phyloP scores from a whole-genome alignment of 1,139 yeast genomes.

The Komagataea norvegica region DNA sequence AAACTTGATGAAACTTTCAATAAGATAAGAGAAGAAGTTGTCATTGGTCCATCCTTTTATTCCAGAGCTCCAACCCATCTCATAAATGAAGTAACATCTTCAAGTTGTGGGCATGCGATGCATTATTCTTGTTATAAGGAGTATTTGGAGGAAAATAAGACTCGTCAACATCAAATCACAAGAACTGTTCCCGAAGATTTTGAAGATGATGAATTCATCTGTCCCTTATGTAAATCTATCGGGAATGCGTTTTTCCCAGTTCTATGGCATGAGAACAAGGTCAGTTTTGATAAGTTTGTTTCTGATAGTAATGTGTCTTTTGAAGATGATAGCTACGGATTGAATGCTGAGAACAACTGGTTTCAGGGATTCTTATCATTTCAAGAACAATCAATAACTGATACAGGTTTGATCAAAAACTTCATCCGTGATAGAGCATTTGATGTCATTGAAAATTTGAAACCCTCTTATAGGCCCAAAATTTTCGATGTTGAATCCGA shows the following conservation, averaged over 20 bases:
- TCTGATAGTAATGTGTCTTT: no score
- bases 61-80: slow-evolving; percentile 27
- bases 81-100: slow-evolving; percentile 48
- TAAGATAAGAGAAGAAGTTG: slow-evolving; percentile 35
- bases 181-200: slow-evolving; percentile 76
- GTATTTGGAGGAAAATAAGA: slow-evolving; percentile 49
- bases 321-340: no score
- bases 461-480: slow-evolving; percentile 5
- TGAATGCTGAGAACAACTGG: slow-evolving; percentile 14
- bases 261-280: slow-evolving; percentile 20
- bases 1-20: slow-evolving; percentile 39
- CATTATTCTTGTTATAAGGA: slow-evolving; percentile 74
- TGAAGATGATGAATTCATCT: slow-evolving; percentile 68
- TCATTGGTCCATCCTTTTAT: slow-evolving; percentile 73
- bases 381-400: slow-evolving; percentile 4
- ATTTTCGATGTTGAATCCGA: slow-evolving; percentile 3
- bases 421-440: neutral
- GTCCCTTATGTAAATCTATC: slow-evolving; percentile 88
- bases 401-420: neutral
- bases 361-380: slow-evolving; percentile 16
- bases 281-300: slow-evolving; percentile 12
- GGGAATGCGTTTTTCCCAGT: slow-evolving; percentile 78
- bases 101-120: slow-evolving; percentile 94
- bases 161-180: slow-evolving; percentile 67
- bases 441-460: slow-evolving; percentile 5